These are phyloP conservation scores for Bacidia rubella DNA, from an alignment of 495 filamentous ascomycete genomes.

Conservation along the genomic window DNA sequence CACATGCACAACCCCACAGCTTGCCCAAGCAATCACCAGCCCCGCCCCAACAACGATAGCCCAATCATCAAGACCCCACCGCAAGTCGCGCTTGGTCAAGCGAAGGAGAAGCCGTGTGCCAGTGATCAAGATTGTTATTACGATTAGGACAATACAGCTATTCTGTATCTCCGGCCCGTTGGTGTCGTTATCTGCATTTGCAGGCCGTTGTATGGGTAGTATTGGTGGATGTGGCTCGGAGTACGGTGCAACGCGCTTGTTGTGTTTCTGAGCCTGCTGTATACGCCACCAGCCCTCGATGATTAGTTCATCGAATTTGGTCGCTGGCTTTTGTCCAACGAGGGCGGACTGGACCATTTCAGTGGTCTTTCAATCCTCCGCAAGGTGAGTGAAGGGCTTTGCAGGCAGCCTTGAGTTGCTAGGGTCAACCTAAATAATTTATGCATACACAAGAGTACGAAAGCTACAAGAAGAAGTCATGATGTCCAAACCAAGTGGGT, in stretches of 20 bases:
- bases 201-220: background rate
- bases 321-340: background rate
- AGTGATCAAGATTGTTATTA: constrained; percentile 8
- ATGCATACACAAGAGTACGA: no score
- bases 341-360: background rate
- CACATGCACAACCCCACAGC: constrained; percentile 5
- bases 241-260: background rate
- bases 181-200: background rate
- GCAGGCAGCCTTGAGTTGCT: background rate
- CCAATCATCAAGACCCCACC: constrained; percentile 7
- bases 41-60: constrained; percentile 6
- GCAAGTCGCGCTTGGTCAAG: background rate
- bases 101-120: constrained; percentile 5
- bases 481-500: background rate
- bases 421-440: background rate
- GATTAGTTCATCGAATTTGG: background rate
- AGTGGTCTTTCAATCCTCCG: background rate
- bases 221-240: background rate
- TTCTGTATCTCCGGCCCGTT: background rate
- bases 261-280: background rate
- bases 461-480: no score
- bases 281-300: background rate
- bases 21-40: background rate
- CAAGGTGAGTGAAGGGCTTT: background rate
- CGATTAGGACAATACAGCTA: background rate